Base-by-base conservation (phyloP, 2,329 filamentous ascomycete species). In the Trichoderma sp. region DNA sequence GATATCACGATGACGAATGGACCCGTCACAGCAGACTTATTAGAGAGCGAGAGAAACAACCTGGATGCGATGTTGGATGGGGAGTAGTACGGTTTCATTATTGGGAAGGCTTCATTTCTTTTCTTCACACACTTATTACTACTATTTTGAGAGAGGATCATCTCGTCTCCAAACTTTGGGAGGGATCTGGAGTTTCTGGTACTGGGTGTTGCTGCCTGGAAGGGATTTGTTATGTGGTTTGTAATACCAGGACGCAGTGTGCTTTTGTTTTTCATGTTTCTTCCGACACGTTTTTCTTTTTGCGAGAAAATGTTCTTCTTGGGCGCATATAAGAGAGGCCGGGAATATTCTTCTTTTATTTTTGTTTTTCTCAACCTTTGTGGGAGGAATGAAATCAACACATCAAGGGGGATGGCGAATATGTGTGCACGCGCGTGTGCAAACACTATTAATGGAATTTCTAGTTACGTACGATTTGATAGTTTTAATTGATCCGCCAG, bases 21-120 rank as follows among this genome's bases (percentile, higher is more conserved):
- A 21, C 74, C 74, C 16, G 77, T 82, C 59, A 83, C 81, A 39
- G 78, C 81, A 26, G 82, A 80, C 59, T 81, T 80, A 30, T 73
- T 83, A 46, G 82, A 83, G 72, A 81, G 75, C 66, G 82, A 84
- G 76, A 78, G 82, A 51, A 83, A 83, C 66, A 82, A 79, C n/a
- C 77, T 83, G 72, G 82, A 84, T 66, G 81, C 82, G 16, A 75
- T 83, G 70, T 73, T 83, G 68, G 82, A 83, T 64, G 79, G 80
- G 43, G 82, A 82, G 58, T 84, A 77, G 72, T 5, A 18, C 61
- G 51, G 46, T 28, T 56, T 43, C 24, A 13, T 59, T 39, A 24
- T 49, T 39, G 43, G 43, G 34, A 32, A 34, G 21, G 13, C 30
- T 16, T 24, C 7, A n/a, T 28, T 37, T 32, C 4, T n/a, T 54